A percentile compares a stretch with the other conserved stretches of the same genome.
phyloP scores from a whole-genome alignment of 2,329 filamentous ascomycete genomes.

The Dryadomyces quercivorus region DNA sequence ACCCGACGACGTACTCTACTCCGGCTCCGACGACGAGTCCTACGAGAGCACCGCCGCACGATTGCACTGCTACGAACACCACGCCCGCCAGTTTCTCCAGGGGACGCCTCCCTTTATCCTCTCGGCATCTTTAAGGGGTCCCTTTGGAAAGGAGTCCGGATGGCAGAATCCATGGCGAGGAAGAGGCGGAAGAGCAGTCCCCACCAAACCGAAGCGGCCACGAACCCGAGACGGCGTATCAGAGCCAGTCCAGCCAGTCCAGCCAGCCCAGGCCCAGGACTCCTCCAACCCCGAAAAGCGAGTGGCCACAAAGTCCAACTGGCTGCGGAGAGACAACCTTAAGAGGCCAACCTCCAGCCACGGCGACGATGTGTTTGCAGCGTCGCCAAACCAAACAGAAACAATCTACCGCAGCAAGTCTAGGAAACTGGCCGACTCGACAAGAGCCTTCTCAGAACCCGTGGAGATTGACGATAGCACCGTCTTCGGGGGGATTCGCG shows the following conservation, averaged over 20 bases:
- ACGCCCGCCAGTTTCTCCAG: constrained; percentile 44
- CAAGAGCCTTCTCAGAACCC: not conserved
- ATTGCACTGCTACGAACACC: constrained; percentile 42
- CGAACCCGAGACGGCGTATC: not conserved
- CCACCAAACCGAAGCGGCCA: not conserved
- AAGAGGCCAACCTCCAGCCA: constrained; percentile 6
- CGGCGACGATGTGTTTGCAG: not conserved
- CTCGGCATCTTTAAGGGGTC: constrained; percentile 49
- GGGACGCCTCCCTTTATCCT: constrained; percentile 44
- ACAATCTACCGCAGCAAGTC: not conserved
- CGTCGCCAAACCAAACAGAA: constrained; percentile 6
- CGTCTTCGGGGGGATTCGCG: not conserved
- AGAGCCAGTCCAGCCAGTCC: no score
- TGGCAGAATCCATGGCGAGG: constrained; percentile 43
- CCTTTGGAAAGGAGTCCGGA: constrained; percentile 38
- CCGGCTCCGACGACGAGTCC: constrained; percentile 45
- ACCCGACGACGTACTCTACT: constrained; percentile 36
- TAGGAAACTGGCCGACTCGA: not conserved
- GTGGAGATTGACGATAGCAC: not conserved
- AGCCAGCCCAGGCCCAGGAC: no score
- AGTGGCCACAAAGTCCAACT: not conserved
- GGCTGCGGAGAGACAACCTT: constrained; percentile 8
- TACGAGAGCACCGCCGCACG: constrained; percentile 33
- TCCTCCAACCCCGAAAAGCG: not conserved
- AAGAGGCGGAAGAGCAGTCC: constrained; percentile 4